Percentiles rank a stretch among this genome's conserved stretches.
These are phyloP conservation scores for Paragyromitra xinjiangensis DNA, from an alignment of 495 filamentous ascomycete genomes.

Conservation along the genomic window DNA sequence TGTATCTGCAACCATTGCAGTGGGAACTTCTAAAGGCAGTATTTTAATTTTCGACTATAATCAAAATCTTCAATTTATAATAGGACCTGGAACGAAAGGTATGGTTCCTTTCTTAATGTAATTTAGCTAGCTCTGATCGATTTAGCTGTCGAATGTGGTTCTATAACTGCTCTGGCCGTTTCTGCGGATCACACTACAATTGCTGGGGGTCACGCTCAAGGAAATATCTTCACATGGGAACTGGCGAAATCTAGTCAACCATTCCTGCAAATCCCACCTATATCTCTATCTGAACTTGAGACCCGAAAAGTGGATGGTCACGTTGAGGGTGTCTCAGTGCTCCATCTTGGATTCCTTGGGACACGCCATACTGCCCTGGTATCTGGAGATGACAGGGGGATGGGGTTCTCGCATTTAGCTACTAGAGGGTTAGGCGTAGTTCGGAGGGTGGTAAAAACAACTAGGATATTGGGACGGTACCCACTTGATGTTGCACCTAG, in stretches of 20 bases:
- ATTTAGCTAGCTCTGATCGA: conserved; percentile 23
- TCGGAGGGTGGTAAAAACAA: conserved; percentile 85
- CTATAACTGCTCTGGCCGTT: conserved; percentile 85
- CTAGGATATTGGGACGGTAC: conserved; percentile 90
- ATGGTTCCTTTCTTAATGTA: conserved; percentile 51
- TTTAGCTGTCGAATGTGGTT: conserved; percentile 85
- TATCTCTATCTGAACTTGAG: conserved; percentile 72
- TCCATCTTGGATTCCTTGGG: conserved; percentile 94
- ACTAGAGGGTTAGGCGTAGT: conserved; percentile 88
- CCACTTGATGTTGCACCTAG: conserved; percentile 68
- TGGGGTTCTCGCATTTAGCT: conserved; percentile 97
- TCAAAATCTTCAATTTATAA: conserved; percentile 89
- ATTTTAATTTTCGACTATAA: conserved; percentile 96
- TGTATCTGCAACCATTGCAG: conserved; percentile 86
- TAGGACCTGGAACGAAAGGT: conserved; percentile 95
- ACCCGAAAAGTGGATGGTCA: conserved; percentile 80
- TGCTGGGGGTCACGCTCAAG: conserved; percentile 86
- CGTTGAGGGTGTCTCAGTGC: conserved; percentile 74
- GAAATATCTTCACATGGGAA: conserved; percentile 98
- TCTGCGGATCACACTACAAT: conserved; percentile 93
- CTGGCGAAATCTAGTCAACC: conserved; percentile 78
- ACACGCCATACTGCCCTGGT: conserved; percentile 94
- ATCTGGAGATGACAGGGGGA: conserved; percentile 93
- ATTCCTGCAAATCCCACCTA: conserved; percentile 85
- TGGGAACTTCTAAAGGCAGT: conserved; percentile 93